Evolutionary conservation across 2,329 filamentous ascomycete genomes (phyloP).

Genomic region (Ophiostoma australiae): DNA sequence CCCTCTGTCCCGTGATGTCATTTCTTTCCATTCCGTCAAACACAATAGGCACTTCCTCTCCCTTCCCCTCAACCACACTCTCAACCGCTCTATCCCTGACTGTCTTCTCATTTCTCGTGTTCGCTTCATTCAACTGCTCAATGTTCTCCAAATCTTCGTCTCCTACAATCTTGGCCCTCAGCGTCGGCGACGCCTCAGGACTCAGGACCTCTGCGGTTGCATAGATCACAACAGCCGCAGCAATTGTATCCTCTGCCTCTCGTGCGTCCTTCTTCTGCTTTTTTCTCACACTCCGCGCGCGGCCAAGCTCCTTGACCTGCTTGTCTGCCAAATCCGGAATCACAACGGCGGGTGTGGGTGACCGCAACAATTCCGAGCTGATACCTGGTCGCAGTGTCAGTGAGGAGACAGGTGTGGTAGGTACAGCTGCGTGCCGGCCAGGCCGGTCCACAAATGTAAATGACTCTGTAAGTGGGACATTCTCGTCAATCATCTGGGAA

Average conservation of each 20-base stretch:
- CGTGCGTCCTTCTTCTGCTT: conserved; percentile 44
- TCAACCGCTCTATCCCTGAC: conserved; percentile 26
- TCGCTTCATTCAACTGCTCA: conserved; percentile 14
- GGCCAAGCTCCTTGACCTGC: conserved; percentile 39
- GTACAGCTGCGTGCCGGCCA: conserved; percentile 19
- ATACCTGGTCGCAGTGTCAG: conserved; percentile 28
- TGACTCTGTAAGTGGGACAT: conserved; percentile 17
- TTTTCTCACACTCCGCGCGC: conserved; percentile 42
- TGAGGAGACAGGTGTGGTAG: conserved; percentile 15
- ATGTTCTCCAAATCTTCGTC: conserved; percentile 25
- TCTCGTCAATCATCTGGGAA: conserved; percentile 20
- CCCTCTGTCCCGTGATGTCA: conserved; percentile 32
- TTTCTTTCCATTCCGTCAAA: not conserved
- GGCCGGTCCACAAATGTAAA: conserved; percentile 18
- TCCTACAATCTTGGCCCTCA: conserved; percentile 25
- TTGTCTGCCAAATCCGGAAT: conserved; percentile 42
- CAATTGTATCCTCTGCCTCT: conserved; percentile 49
- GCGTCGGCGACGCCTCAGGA: conserved; percentile 37
- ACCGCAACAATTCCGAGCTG: conserved; percentile 34
- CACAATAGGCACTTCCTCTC: not conserved
- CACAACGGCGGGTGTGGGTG: conserved; percentile 46
- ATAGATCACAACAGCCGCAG: conserved; percentile 51
- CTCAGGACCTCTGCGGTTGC: conserved; percentile 47
- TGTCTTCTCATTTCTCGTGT: conserved; percentile 26
- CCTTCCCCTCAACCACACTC: conserved; percentile 23